Percentiles rank a stretch among this genome's conserved stretches.
Evolutionary conservation across 768 basidiomycete genomes (phyloP).

Genomic region (Tylopilus balloui): DNA sequence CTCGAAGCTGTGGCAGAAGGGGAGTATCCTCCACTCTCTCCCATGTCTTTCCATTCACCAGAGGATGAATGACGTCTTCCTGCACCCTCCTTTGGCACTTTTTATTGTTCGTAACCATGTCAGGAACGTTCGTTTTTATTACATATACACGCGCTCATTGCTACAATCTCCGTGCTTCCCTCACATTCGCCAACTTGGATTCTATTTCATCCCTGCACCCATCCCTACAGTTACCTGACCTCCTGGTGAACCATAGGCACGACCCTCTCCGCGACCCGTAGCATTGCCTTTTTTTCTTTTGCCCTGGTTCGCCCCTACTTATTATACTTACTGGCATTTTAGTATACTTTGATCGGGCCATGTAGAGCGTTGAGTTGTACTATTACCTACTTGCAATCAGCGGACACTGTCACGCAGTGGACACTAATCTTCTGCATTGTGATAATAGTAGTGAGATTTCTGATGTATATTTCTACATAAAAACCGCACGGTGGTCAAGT

Average conservation of each 20-base stretch:
- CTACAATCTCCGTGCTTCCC: conserved; percentile 26
- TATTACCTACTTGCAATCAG: conserved; percentile 29
- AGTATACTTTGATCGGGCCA: conserved; percentile 28
- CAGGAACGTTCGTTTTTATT: conserved; percentile 27
- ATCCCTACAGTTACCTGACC: conserved; percentile 12
- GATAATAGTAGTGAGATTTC: conserved; percentile 7
- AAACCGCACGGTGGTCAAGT: neutral
- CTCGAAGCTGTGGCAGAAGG: conserved; percentile 81
- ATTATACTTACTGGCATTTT: conserved; percentile 30
- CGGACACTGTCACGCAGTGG: conserved; percentile 12
- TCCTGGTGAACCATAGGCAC: conserved; percentile 12
- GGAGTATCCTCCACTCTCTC: conserved; percentile 67
- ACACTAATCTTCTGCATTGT: conserved; percentile 9
- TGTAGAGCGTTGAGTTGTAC: conserved; percentile 33
- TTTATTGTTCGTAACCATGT: conserved; percentile 20
- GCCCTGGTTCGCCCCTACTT: conserved; percentile 23
- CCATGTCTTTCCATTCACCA: conserved; percentile 64
- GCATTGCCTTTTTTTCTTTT: conserved; percentile 16
- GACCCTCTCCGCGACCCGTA: conserved; percentile 11
- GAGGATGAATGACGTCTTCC: conserved; percentile 36
- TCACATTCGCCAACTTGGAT: conserved; percentile 28
- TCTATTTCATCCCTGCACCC: conserved; percentile 12
- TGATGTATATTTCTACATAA: conserved; percentile 13
- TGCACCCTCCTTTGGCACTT: conserved; percentile 20
- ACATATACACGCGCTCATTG: conserved; percentile 26